These are phyloP conservation scores for Stephanodiscus minutulus DNA, from an alignment of 108 stramenopile genomes.

Conservation along the genomic window DNA sequence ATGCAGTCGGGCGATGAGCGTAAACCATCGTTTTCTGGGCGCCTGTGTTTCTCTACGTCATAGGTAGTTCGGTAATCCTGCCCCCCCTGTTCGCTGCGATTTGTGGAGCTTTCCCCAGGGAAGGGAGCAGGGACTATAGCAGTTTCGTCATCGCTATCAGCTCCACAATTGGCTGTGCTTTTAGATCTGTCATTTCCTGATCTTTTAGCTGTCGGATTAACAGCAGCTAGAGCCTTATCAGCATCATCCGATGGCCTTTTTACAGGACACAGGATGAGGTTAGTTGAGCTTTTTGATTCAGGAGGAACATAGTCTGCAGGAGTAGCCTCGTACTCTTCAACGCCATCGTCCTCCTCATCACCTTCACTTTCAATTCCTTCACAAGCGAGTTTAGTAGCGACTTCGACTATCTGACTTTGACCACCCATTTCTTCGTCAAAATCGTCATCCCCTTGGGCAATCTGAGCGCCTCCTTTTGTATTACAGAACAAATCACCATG, in stretches of 20 bases:
- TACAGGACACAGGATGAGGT: neutral
- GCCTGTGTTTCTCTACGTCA: neutral
- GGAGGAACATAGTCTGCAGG: neutral
- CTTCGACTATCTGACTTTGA: conserved; percentile 56
- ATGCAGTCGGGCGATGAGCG: neutral
- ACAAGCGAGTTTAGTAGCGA: conserved; percentile 39
- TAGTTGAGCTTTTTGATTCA: neutral
- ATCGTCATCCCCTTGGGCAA: conserved; percentile 62
- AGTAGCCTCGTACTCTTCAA: neutral
- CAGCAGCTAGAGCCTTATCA: neutral
- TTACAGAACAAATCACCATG: conserved; percentile 61
- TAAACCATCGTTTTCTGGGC: neutral
- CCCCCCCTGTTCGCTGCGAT: neutral
- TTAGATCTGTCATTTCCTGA: neutral
- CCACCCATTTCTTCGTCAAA: conserved; percentile 84
- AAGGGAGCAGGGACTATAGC: neutral
- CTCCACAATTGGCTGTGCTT: neutral
- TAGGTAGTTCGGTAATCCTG: neutral
- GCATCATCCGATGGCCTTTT: too few relatives aligned
- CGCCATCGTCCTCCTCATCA: neutral
- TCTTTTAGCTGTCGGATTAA: neutral
- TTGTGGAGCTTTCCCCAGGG: conserved; percentile 2
- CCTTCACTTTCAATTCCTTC: conserved; percentile 31
- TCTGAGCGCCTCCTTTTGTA: conserved; percentile 58
- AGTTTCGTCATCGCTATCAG: neutral